A percentile compares a stretch with the other conserved stretches of the same genome.
These are phyloP conservation scores for Cladophialophora psammophila DNA, from an alignment of 2,329 filamentous ascomycete species.

Conservation along the genomic window DNA sequence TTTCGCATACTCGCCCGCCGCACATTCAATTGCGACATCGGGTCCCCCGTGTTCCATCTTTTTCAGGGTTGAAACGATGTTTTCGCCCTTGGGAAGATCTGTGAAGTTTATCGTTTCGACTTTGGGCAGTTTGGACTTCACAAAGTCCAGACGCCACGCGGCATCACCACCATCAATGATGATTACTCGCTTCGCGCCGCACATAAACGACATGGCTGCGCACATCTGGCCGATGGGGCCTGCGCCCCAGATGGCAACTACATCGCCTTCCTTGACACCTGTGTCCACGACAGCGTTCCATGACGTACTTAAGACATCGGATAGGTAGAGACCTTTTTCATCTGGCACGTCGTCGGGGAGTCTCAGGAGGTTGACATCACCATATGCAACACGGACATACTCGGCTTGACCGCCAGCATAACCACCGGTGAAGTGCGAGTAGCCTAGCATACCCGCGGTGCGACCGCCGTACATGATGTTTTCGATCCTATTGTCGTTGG, in stretches of 20 bases:
- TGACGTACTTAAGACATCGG: conserved; percentile 78
- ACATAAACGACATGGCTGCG: conserved; percentile 70
- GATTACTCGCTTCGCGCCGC: conserved; percentile 78
- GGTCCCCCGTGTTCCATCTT: conserved; percentile 76
- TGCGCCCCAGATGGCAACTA: conserved; percentile 85
- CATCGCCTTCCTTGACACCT: conserved; percentile 76
- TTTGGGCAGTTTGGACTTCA: conserved; percentile 70
- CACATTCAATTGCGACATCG: conserved; percentile 75
- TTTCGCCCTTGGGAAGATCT: conserved; percentile 66
- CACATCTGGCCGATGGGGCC: conserved; percentile 85
- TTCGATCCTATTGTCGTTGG: conserved; percentile 74
- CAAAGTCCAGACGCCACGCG: conserved; percentile 69
- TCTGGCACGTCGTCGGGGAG: conserved; percentile 82
- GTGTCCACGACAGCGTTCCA: conserved; percentile 87
- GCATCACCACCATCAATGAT: conserved; percentile 75
- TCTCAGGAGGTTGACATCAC: conserved; percentile 79
- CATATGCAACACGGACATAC: conserved; percentile 81
- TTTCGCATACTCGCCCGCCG: conserved; percentile 69
- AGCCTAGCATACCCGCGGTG: conserved; percentile 77
- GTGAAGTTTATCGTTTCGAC: conserved; percentile 74
- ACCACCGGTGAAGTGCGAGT: conserved; percentile 79
- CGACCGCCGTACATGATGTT: conserved; percentile 80
- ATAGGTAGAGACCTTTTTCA: conserved; percentile 82
- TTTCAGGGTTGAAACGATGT: conserved; percentile 75
- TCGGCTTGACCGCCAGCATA: conserved; percentile 89